These are phyloP conservation scores for Cordia subcordata DNA, from an alignment of 257 asterid genomes.

Conservation along the genomic window DNA sequence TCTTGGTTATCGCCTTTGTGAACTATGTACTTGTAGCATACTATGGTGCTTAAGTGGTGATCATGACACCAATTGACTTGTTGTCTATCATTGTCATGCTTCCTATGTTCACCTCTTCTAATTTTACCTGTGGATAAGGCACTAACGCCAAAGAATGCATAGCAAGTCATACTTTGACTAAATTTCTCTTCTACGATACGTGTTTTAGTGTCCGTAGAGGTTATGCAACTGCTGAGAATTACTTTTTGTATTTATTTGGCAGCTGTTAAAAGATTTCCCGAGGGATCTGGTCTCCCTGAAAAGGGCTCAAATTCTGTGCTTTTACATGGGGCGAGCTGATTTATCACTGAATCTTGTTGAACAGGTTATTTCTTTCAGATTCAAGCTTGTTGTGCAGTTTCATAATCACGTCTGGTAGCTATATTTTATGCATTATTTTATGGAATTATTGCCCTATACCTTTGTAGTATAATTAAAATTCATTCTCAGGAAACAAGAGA, in stretches of 20 bases:
- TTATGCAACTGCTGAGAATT: background rate
- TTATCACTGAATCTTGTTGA: slow-evolving; percentile 68
- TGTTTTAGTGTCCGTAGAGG: background rate
- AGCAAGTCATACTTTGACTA: too few species aligned
- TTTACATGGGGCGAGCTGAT: slow-evolving; percentile 83
- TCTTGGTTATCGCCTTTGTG: too few species aligned
- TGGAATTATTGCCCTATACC: background rate
- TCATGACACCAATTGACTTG: too few species aligned
- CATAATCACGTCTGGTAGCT: background rate
- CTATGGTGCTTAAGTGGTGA: too few species aligned
- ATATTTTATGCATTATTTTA: background rate
- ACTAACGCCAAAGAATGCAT: too few species aligned
- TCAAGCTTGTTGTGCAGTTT: slow-evolving; percentile 4
- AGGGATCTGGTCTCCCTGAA: slow-evolving; percentile 74
- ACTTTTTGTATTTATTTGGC: slow-evolving; percentile 9
- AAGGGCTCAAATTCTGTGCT: slow-evolving; percentile 82
- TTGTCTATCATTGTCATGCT: too few species aligned
- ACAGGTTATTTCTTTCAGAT: slow-evolving; percentile 40
- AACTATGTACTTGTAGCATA: too few species aligned
- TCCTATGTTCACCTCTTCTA: too few species aligned
- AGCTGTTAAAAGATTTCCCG: slow-evolving; percentile 77
- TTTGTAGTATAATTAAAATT: background rate
- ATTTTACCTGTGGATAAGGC: too few species aligned
- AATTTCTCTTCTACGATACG: too few species aligned
- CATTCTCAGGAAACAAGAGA: background rate